These are phyloP conservation scores for Pythium biforme DNA, from an alignment of 352 stramenopile species.

Conservation along the genomic window DNA sequence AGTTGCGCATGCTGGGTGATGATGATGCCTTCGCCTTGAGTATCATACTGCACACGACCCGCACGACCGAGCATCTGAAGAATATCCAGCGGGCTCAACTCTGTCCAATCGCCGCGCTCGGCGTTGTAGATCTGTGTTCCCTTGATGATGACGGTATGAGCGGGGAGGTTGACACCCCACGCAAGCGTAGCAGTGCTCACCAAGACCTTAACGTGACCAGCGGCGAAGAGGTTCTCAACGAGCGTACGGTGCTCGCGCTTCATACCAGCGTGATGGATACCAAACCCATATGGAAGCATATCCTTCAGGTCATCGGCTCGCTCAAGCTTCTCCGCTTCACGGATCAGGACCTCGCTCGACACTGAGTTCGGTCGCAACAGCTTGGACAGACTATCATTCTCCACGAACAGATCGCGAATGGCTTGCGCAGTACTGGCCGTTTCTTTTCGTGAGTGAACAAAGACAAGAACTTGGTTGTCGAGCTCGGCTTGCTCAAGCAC, in stretches of 20 bases:
- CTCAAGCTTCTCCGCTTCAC: slow-evolving; percentile 90
- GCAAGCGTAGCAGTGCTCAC: slow-evolving; percentile 98
- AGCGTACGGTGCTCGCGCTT: slow-evolving; percentile 95
- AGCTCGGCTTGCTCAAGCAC: slow-evolving; percentile 92
- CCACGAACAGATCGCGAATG: slow-evolving; percentile 94
- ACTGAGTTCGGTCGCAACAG: slow-evolving; percentile 88
- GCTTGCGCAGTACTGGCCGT: slow-evolving; percentile 97
- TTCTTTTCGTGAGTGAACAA: slow-evolving; percentile 99
- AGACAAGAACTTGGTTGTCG: slow-evolving; percentile 99
- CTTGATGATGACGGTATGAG: slow-evolving; percentile 99
- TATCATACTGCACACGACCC: slow-evolving; percentile 98
- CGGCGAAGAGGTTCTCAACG: slow-evolving; percentile 98
- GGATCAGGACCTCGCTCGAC: slow-evolving; percentile 91
- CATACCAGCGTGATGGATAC: slow-evolving; percentile 99
- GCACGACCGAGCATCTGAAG: slow-evolving; percentile 99
- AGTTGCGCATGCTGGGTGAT: slow-evolving; percentile 98
- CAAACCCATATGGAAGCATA: slow-evolving; percentile 98
- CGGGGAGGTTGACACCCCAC: slow-evolving; percentile 99
- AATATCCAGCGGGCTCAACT: slow-evolving; percentile 98
- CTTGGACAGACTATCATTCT: slow-evolving; percentile 93
- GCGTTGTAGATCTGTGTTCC: slow-evolving; percentile 99
- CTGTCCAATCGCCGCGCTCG: slow-evolving; percentile 96
- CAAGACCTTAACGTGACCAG: slow-evolving; percentile 96
- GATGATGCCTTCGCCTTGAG: slow-evolving; percentile 98
- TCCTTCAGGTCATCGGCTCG: slow-evolving; percentile 98